Percentiles rank a stretch among this genome's conserved stretches.
These are phyloP conservation scores for Aspergillus saccharolyticus DNA, from an alignment of 495 filamentous ascomycete genomes.

Conservation along the genomic window DNA sequence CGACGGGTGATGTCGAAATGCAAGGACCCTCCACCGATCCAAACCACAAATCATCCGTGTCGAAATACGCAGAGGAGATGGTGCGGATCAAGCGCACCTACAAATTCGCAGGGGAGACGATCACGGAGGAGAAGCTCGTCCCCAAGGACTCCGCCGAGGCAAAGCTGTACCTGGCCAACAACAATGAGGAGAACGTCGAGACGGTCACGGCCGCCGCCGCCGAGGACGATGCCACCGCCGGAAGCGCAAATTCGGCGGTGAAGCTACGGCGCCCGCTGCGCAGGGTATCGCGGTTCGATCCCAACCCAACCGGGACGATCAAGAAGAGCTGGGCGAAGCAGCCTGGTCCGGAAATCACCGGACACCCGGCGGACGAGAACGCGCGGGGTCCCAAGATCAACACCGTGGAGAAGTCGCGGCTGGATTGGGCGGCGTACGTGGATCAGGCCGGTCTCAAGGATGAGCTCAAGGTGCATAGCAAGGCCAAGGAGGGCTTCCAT, in stretches of 20 bases:
- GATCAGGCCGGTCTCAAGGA: slow-evolving; percentile 89
- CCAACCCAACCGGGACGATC: slow-evolving; percentile 48
- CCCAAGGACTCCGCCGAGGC: slow-evolving; percentile 76
- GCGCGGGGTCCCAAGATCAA: slow-evolving; percentile 79
- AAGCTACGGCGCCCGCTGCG: slow-evolving; percentile 61
- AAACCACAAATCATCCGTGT: slow-evolving; percentile 2
- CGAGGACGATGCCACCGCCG: too few relatives aligned
- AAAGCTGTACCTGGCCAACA: slow-evolving; percentile 60
- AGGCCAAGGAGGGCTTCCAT: slow-evolving; percentile 75
- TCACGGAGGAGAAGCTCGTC: slow-evolving; percentile 78
- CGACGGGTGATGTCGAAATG: slow-evolving; percentile 16
- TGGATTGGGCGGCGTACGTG: slow-evolving; percentile 94
- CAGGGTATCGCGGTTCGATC: slow-evolving; percentile 78
- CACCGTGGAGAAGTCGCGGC: slow-evolving; percentile 87
- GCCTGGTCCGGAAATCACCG: slow-evolving; percentile 15
- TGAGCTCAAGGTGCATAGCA: slow-evolving; percentile 79
- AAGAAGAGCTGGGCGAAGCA: slow-evolving; percentile 50
- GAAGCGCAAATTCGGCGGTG: too few relatives aligned
- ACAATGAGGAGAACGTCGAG: slow-evolving; percentile 32
- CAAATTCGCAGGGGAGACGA: slow-evolving; percentile 83
- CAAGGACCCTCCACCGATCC: slow-evolving; percentile 6
- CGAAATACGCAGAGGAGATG: slow-evolving; percentile 39
- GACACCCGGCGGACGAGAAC: slow-evolving; percentile 25
- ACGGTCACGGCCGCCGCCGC: slow-evolving; percentile 25
- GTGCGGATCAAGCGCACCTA: slow-evolving; percentile 85